Evolutionary conservation across 345 rosid species (phyloP).

Genomic region (Lepidium africanum): DNA sequence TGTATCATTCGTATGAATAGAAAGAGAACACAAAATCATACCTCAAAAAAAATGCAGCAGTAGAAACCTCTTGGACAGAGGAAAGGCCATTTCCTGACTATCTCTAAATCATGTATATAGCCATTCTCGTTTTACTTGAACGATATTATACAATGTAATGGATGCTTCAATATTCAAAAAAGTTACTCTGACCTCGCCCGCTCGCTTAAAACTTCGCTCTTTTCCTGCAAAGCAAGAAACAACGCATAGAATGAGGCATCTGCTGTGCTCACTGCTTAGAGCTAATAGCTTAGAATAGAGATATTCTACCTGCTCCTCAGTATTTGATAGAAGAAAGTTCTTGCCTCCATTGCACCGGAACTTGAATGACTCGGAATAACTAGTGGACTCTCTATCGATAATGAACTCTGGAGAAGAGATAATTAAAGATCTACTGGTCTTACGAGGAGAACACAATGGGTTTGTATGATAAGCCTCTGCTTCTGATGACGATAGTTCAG

Average conservation of each 20-base stretch:
- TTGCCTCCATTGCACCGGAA: conserved; percentile 27
- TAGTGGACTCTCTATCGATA: conserved; percentile 30
- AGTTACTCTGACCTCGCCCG: conserved; percentile 50
- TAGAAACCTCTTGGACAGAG: conserved; percentile 41
- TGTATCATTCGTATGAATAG: neutral
- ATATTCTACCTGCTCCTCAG: conserved; percentile 51
- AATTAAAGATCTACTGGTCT: conserved; percentile 26
- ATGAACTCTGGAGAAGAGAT: conserved; percentile 29
- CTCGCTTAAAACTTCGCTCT: conserved; percentile 43
- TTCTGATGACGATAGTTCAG: conserved; percentile 35
- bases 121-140: conserved; percentile 9
- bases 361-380: conserved; percentile 25
- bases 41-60: conserved; percentile 59
- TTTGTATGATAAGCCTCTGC: conserved; percentile 33
- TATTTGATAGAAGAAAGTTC: conserved; percentile 32
- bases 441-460: conserved; percentile 10
- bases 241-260: neutral
- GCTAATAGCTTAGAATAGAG: neutral
- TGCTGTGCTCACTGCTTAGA: neutral
- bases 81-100: conserved; percentile 25
- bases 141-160: conserved; percentile 11
- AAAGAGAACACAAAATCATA: conserved; percentile 12
- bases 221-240: conserved; percentile 45
- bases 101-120: conserved; percentile 19
- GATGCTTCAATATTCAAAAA: conserved; percentile 12